phyloP scores from a whole-genome alignment of 805 yeast genomes.

The Candida rishiriensis region DNA sequence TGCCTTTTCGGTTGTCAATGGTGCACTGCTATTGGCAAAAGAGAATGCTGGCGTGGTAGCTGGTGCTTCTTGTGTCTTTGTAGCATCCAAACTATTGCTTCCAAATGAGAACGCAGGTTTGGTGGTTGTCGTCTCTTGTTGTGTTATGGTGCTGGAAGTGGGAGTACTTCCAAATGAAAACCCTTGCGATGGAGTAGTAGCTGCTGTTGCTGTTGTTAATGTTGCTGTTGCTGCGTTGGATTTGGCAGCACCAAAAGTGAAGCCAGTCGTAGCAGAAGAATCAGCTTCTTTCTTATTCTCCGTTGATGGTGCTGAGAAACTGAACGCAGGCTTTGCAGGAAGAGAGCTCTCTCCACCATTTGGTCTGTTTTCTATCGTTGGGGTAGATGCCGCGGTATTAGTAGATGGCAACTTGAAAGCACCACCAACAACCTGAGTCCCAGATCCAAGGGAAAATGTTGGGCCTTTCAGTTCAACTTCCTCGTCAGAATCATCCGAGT shows the following conservation, averaged over 20 bases:
- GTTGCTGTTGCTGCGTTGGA: conserved; percentile 9
- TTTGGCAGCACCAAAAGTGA: conserved; percentile 16
- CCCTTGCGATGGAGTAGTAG: conserved; percentile 5
- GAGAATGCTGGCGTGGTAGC: conserved; percentile 10
- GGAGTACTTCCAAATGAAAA: no score
- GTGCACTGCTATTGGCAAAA: conserved; percentile 13
- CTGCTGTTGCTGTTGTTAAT: neutral
- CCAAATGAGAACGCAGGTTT: conserved; percentile 7
- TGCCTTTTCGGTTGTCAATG: conserved; percentile 6
- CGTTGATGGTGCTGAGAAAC: conserved; percentile 11
- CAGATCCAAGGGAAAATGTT: conserved; percentile 42
- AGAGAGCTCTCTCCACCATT: neutral
- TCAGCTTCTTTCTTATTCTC: conserved; percentile 10
- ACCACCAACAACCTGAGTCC: conserved; percentile 32
- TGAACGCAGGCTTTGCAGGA: no score
- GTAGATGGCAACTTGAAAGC: conserved; percentile 25
- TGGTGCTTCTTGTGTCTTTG: neutral
- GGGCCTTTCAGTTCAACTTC: conserved; percentile 74
- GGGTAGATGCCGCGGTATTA: conserved; percentile 1
- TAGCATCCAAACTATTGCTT: conserved; percentile 2
- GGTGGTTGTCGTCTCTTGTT: neutral
- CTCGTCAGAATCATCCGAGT: conserved; percentile 44
- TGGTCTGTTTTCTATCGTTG: conserved; percentile 1
- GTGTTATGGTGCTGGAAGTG: no score
- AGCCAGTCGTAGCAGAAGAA: conserved; percentile 7